Evolutionary conservation across 257 asterid species (phyloP).

Genomic region (Paraleonurus japonicus): DNA sequence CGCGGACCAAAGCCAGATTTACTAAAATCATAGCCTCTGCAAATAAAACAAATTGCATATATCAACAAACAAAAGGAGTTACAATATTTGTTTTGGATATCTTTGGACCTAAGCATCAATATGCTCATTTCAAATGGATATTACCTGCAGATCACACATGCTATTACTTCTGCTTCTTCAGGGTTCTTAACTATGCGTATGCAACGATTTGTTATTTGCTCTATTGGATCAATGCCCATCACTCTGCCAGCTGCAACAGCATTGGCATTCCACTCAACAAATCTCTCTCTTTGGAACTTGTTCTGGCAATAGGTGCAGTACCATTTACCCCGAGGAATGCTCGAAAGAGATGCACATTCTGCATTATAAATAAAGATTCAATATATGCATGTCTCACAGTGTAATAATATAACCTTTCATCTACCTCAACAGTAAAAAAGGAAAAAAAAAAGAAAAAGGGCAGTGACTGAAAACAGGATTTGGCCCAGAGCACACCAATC

Average conservation of each 20-base stretch:
- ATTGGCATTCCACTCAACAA: constrained; percentile 72
- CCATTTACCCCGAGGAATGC: constrained; percentile 93
- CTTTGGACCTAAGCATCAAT: background rate
- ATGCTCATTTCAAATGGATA: constrained; percentile 6
- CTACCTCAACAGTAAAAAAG: background rate
- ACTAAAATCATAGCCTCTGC: constrained; percentile 96
- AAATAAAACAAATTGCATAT: constrained; percentile 10
- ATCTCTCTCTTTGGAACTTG: constrained; percentile 83
- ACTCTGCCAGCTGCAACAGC: constrained; percentile 96
- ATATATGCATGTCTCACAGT: constrained; percentile 13
- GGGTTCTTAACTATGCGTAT: constrained; percentile 83
- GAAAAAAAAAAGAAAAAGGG: background rate
- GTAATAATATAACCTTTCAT: constrained; percentile 7
- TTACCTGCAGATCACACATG: constrained; percentile 98
- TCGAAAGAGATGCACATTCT: constrained; percentile 82
- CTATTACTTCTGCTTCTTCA: constrained; percentile 89
- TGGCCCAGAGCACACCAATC: constrained; percentile 9
- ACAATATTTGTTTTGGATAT: constrained; percentile 3
- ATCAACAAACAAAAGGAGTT: constrained; percentile 4
- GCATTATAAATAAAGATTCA: constrained; percentile 35
- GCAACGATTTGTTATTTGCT: constrained; percentile 82
- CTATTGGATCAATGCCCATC: constrained; percentile 67
- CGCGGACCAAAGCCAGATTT: constrained; percentile 99
- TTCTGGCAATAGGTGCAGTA: constrained; percentile 92
- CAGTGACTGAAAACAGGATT: background rate